Evolutionary conservation across 176 grass and related monocot species (phyloP), one percentile per base, ranked within the genome.

Genomic region (Secale cereale): DNA sequence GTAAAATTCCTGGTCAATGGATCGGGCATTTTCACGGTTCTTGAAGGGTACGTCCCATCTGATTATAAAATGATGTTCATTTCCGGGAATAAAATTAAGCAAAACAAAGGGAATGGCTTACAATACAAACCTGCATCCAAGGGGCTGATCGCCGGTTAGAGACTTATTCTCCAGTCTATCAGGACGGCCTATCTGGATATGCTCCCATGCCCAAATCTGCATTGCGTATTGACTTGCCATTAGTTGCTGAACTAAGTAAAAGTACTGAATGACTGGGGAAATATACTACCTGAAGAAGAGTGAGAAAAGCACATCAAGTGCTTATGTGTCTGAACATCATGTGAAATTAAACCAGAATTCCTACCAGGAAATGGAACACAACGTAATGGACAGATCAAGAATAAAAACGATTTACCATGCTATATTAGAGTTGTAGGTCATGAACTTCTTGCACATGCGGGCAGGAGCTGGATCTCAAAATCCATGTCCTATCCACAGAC

Each of bases 131-230:
- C 89, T 91, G 81, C 85, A 91, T 87, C 89, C 89, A 69, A 91
- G 89, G 28, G 89, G 81, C n/a, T 54, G 70, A 7, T 87, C 62
- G 81, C 40, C 25, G 8, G 57, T 41, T 74, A 77, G 35, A 54
- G 61, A 39, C 39, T 87, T 91, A 39, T 87, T 68, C 68, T 81
- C 85, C 60, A 87, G 50, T 76, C 85, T 23, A 57, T 87, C 76
- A 81, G 81, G 81, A 79, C 85, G 41, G 17, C 81, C 76, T 85
- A 91, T 64, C 60, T 85, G 62, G 52, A 91, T 80, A 84, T 91
- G 89, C 69, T 91, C 81, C 89, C 85, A 91, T 75, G 85, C 89
- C 81, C 89, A 91, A 81, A 87, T 77, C 81, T 91, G 77, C 50
- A 70, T 64, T 68, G 28, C 54, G 56, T 35, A n/a, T 41, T 28